Conservation (phyloP, 345 rosid species). For the Aethionema arabicum region DNA sequence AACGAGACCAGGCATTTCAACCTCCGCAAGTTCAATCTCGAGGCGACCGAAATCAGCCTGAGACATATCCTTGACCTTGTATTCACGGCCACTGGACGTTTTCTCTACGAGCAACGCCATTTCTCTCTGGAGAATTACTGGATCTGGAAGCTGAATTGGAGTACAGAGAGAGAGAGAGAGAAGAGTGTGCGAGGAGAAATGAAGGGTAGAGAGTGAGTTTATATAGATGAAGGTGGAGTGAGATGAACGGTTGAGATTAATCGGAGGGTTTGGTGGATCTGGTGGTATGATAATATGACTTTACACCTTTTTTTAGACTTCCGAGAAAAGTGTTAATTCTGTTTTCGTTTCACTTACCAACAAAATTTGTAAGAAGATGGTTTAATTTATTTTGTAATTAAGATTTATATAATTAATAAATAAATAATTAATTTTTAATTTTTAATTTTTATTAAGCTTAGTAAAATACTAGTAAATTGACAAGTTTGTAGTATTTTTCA, state of each 20-base stretch:
- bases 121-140: neutral
- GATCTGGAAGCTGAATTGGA: neutral
- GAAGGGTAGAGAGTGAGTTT: constrained; percentile 16
- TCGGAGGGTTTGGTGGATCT: constrained; percentile 41
- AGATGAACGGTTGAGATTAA: constrained; percentile 30
- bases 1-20: constrained; percentile 89
- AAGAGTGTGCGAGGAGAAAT: constrained; percentile 17
- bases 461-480: too few relatives aligned
- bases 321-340: constrained; percentile 14
- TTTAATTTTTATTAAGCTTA: too few relatives aligned
- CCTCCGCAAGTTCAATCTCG: constrained; percentile 82
- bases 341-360: neutral
- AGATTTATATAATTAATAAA: too few relatives aligned
- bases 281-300: constrained; percentile 34
- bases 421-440: too few relatives aligned
- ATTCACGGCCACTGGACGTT: constrained; percentile 74
- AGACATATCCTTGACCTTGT: constrained; percentile 88
- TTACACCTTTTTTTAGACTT: constrained; percentile 25
- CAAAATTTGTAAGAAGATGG: too few relatives aligned
- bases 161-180: neutral
- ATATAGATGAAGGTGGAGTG: constrained; percentile 28
- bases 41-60: constrained; percentile 97
- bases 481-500: too few relatives aligned
- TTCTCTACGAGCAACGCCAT: constrained; percentile 90
- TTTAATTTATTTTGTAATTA: too few relatives aligned